Evolutionary conservation across 2,329 filamentous ascomycete species (phyloP).

Genomic region (Aspergillus sp.): DNA sequence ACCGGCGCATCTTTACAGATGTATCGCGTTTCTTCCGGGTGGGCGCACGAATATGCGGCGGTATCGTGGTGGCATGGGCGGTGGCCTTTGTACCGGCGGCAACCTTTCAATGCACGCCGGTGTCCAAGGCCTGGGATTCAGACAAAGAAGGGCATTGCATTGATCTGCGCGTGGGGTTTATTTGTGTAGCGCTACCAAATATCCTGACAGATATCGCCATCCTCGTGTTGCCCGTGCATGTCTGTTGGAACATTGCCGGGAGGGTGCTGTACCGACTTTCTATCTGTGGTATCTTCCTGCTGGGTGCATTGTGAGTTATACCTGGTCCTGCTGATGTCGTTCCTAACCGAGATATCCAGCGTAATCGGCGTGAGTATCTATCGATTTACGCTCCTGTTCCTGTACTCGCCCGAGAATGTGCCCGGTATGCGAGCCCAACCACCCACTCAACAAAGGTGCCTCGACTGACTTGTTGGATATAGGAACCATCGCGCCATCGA

Average conservation of each 20-base stretch:
- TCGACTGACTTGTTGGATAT: too few species aligned
- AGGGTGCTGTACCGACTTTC: background rate
- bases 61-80: conserved; percentile 24
- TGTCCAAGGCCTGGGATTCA: conserved; percentile 26
- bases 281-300: background rate
- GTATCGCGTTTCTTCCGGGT: conserved; percentile 18
- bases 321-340: background rate
- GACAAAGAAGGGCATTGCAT: conserved; percentile 26
- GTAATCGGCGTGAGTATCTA: background rate
- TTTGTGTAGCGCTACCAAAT: conserved; percentile 29
- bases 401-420: background rate
- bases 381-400: background rate
- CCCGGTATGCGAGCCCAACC: background rate
- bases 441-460: background rate
- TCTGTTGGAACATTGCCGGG: conserved; percentile 27
- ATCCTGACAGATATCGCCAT: conserved; percentile 30
- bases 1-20: conserved; percentile 26
- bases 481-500: background rate
- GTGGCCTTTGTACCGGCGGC: conserved; percentile 23
- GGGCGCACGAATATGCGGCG: conserved; percentile 20
- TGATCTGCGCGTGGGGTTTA: conserved; percentile 23
- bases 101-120: conserved; percentile 25
- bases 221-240: conserved; percentile 26
- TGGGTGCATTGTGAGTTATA: background rate
- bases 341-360: background rate